A percentile compares a stretch with the other conserved stretches of the same genome.
Evolutionary conservation across 805 yeast genomes (phyloP).

Genomic region (Wickerhamomyces pijperi): DNA sequence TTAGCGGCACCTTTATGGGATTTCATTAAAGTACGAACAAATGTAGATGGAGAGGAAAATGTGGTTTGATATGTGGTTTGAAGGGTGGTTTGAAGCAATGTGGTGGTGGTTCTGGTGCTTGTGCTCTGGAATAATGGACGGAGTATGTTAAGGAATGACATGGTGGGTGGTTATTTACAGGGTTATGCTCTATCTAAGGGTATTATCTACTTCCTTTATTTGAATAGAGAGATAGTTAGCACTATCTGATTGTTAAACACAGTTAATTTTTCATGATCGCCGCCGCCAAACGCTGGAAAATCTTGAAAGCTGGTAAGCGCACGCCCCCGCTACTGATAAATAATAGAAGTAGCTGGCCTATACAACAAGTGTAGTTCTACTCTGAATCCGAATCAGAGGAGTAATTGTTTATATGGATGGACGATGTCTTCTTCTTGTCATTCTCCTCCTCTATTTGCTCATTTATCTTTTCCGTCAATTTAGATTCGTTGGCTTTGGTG

Average conservation of each 20-base stretch:
- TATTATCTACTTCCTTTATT: too few relatives aligned
- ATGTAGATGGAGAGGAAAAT: slow-evolving; percentile 4
- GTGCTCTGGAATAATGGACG: background rate
- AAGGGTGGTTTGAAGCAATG: background rate
- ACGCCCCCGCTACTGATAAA: background rate
- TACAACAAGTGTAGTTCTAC: background rate
- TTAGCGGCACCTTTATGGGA: slow-evolving; percentile 83
- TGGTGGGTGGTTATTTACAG: background rate
- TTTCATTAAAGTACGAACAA: slow-evolving; percentile 37
- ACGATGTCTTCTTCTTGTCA: background rate
- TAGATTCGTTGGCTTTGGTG: background rate
- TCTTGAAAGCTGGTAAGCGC: background rate
- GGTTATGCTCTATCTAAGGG: too few relatives aligned
- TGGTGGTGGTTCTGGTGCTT: background rate
- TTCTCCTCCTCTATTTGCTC: background rate
- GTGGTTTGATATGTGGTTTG: background rate
- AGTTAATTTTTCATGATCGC: background rate
- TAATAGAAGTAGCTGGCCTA: background rate
- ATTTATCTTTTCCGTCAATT: background rate
- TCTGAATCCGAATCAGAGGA: slow-evolving; percentile 12
- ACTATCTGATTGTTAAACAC: background rate
- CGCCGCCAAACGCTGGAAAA: too few relatives aligned
- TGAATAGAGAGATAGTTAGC: too few relatives aligned
- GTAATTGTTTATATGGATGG: background rate
- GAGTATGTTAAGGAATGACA: slow-evolving; percentile 1